Base-by-base conservation (phyloP, 2,329 filamentous ascomycete species). In the Xylaria arbuscula region DNA sequence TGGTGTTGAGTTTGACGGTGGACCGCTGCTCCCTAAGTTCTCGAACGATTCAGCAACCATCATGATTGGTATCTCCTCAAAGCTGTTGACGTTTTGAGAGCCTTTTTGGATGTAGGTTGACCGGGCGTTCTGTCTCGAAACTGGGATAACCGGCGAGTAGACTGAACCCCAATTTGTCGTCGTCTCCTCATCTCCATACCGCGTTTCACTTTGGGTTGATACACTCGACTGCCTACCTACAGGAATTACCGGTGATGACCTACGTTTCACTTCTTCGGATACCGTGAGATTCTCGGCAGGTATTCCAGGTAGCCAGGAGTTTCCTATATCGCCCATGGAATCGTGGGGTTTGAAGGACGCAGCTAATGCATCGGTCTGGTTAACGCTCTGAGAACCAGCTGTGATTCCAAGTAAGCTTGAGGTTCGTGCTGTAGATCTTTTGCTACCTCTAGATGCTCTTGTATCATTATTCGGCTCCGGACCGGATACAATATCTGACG, bases 191-290 rank as follows among this genome's bases (percentile, higher is more conserved):
- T 81, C 79, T 13, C 77, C 77, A 32, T 75, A 78, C 38, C 72
- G 79, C 24, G 68, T 69, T 53, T 81, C 78, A 28, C 79, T 82
- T 28, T 74, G 78, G 38, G 78, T 81, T 36, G 77, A 81, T 72
- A 74, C 75, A 11, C 75, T 75, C 13, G 79, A 80, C 32, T 77
- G 79, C 58, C 80, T 80, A 15, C 76, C 67, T 0, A 69, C 64
- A 8, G 85, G 85, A 51, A 88, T 77, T 1, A 87, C 79, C 2
- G 84, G 85, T 17, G 86, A 88, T 2, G 85, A 87, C 58, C 80
- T 81, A 19, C 85, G 82, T 71, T 83, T 82, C 19, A 73, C 73
- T 54, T 75, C 79, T 15, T 77, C 75, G 61, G 73, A 59, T 36
- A 76, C 65, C 54, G 38, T 28, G 9, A 47, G 19, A 38, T 61